These are phyloP conservation scores for Juglanconis oblonga DNA, from an alignment of 2,329 filamentous ascomycete genomes.

Conservation along the genomic window DNA sequence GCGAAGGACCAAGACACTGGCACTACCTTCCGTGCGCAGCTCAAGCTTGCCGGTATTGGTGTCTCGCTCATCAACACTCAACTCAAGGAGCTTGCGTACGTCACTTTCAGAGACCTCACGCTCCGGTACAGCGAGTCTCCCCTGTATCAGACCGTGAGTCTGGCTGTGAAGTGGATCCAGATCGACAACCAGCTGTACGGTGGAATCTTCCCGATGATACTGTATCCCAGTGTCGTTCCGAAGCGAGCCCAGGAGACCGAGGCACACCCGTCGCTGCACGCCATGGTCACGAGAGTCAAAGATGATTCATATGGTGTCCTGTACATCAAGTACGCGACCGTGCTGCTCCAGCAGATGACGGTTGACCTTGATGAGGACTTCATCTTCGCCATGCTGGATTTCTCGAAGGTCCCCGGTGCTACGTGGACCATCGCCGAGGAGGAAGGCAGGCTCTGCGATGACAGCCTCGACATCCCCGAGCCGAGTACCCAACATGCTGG, in stretches of 20 bases:
- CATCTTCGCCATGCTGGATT: constrained; percentile 92
- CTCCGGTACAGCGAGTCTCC: constrained; percentile 91
- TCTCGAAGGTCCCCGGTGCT: constrained; percentile 86
- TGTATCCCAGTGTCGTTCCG: constrained; percentile 96
- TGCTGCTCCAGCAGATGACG: constrained; percentile 96
- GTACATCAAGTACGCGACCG: constrained; percentile 96
- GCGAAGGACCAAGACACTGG: constrained; percentile 89
- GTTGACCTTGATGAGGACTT: constrained; percentile 97
- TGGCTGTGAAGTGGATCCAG: constrained; percentile 97
- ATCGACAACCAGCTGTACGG: constrained; percentile 98
- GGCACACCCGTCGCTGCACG: constrained; percentile 89
- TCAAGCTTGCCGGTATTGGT: constrained; percentile 86
- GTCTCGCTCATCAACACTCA: constrained; percentile 92
- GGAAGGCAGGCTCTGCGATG: constrained; percentile 84
- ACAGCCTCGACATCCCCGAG: constrained; percentile 86
- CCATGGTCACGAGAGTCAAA: constrained; percentile 90
- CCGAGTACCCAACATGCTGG: constrained; percentile 79
- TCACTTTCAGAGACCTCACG: constrained; percentile 88
- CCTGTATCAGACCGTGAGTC: constrained; percentile 85
- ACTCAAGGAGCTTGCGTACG: constrained; percentile 85
- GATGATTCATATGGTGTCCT: constrained; percentile 97
- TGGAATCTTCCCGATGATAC: constrained; percentile 93
- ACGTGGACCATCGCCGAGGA: constrained; percentile 77
- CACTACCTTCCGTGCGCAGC: constrained; percentile 82
- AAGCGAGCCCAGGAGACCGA: constrained; percentile 97